Evolutionary conservation across 176 grass and related monocot species (phyloP).

Genomic region (Carex kokanica): DNA sequence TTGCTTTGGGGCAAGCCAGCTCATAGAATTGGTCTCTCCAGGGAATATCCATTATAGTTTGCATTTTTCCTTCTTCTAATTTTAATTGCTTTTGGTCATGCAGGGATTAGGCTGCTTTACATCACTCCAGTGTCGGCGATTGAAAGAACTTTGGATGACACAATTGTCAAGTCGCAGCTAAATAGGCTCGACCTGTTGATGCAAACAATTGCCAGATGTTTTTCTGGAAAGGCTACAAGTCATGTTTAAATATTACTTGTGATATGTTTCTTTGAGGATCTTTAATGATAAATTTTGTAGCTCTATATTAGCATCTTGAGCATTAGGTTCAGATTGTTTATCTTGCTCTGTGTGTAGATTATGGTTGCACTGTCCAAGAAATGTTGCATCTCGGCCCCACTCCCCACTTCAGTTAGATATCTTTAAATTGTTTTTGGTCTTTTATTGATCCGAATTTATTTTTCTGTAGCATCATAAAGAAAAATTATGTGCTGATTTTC

Average conservation of each 20-base stretch:
- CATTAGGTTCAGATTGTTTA: constrained; percentile 10
- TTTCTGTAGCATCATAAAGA: no score
- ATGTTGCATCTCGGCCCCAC: background rate
- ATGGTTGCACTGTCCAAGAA: background rate
- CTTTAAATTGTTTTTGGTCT: background rate
- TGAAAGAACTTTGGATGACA: background rate
- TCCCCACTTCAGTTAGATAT: background rate
- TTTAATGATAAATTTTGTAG: constrained; percentile 20
- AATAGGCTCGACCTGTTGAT: background rate
- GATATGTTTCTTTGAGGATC: background rate
- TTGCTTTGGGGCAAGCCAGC: background rate
- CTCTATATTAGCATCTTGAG: background rate
- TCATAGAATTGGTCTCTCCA: background rate
- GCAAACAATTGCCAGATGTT: background rate
- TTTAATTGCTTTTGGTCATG: background rate
- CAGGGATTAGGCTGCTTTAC: background rate
- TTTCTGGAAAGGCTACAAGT: background rate
- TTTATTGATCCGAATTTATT: background rate
- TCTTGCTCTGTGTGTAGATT: background rate
- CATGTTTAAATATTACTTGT: background rate
- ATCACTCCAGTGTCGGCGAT: background rate
- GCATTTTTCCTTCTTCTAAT: background rate
- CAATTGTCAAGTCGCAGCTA: background rate
- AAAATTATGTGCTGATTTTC: no score
- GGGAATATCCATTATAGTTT: background rate